phyloP scores from a whole-genome alignment of 495 filamentous ascomycete genomes.

The Polyplosphaeria fusca region DNA sequence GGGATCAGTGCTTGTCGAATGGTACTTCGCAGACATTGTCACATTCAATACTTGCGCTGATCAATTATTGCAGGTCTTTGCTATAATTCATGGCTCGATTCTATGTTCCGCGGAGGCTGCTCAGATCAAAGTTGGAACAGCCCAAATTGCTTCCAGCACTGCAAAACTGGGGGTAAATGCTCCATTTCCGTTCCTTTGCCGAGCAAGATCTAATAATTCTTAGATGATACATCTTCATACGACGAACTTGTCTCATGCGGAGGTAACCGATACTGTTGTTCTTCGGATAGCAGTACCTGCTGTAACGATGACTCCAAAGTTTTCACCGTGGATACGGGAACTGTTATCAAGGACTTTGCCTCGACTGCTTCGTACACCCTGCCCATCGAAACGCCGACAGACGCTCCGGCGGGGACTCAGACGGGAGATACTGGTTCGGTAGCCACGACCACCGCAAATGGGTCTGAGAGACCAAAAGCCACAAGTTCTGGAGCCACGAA shows the following conservation, averaged over 20 bases:
- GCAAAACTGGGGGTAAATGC: slow-evolving; percentile 23
- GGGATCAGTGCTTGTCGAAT: slow-evolving; percentile 27
- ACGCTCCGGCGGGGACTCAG: neutral
- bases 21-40: slow-evolving; percentile 4
- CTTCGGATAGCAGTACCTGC: slow-evolving; percentile 19
- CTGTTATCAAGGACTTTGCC: slow-evolving; percentile 20
- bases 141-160: slow-evolving; percentile 23
- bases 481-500: neutral
- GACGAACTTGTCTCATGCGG: slow-evolving; percentile 21
- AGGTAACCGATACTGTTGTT: slow-evolving; percentile 22
- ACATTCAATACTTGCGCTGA: too few species aligned
- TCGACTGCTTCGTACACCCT: neutral
- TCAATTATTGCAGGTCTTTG: slow-evolving; percentile 10
- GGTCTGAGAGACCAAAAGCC: neutral
- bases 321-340: slow-evolving; percentile 10
- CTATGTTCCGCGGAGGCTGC: slow-evolving; percentile 23
- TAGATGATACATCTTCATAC: neutral
- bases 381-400: slow-evolving; percentile 4
- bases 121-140: slow-evolving; percentile 22
- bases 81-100: slow-evolving; percentile 6
- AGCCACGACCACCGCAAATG: neutral
- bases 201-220: neutral
- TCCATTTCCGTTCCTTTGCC: neutral
- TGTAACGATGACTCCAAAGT: slow-evolving; percentile 29
- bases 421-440: neutral